Base-by-base conservation (phyloP, 306 rosid species). In the Cucurbita ficifolia region DNA sequence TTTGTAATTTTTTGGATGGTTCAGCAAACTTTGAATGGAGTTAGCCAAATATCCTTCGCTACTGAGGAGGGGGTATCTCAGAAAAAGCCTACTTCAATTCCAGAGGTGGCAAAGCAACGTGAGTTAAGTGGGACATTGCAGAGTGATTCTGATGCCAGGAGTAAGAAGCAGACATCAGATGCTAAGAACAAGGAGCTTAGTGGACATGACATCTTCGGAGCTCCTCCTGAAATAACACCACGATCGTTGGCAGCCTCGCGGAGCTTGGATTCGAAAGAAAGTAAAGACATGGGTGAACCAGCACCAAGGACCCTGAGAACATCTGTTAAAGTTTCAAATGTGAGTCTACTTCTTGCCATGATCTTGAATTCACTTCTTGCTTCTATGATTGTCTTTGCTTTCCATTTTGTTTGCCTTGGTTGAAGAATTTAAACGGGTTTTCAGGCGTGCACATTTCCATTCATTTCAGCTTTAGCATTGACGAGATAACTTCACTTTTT, bases 81-180 rank as follows among this genome's bases (percentile, higher is more conserved):
- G 14, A 88, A 86, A 84, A 93, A 87, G 81, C 89, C 89, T 24
- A 50, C 79, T 76, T 87, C 94, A 22, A 18, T 87, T 59, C 87
- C 93, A 3, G 93, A 90, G 83, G 97, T 83, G 65, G 96, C 97
- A 40, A 94, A 94, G 91, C 99, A 94, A 82, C 97, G 95, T 38
- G 99, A 94, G 77, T 78, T 91, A 62, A 76, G 96, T 77, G 96
- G 96, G 67, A 87, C 95, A 17, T 76, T 89, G 81, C 86, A 81
- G 70, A 83, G 80, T 5, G 88, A 89, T 7, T 62, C 73, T 16
- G 90, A 84, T 70, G 24, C 86, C 4, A 84, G 77, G 82, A 74
- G 19, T 54, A 79, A 79, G 61, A 94, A 89, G 86, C 88, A 76
- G 49, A 68, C 68, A 64, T 90, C 99, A 24, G 79, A 79, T 78